phyloP scores from a whole-genome alignment of 345 rosid species.

The Gynandropsis gynandra region DNA sequence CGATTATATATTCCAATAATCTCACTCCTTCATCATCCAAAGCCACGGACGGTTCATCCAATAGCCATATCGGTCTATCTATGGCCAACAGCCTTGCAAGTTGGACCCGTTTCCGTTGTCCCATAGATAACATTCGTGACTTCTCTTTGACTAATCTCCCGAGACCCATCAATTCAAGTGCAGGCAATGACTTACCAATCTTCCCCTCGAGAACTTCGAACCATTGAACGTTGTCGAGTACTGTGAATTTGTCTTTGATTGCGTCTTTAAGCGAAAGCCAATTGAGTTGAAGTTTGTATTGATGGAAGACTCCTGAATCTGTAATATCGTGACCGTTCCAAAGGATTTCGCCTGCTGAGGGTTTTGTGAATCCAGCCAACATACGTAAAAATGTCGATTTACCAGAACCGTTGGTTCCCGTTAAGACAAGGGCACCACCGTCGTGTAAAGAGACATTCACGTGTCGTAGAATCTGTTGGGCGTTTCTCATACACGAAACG shows the following conservation, averaged over 20 bases:
- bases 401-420: conserved; percentile 72
- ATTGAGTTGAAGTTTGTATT: conserved; percentile 84
- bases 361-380: conserved; percentile 78
- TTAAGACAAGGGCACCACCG: conserved; percentile 77
- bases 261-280: conserved; percentile 89
- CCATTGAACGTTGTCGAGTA: conserved; percentile 77
- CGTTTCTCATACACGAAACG: conserved; percentile 95
- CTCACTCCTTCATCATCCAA: conserved; percentile 75
- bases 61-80: conserved; percentile 83
- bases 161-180: conserved; percentile 81
- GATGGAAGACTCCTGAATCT: conserved; percentile 68
- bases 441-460: conserved; percentile 69
- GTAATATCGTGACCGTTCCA: conserved; percentile 89
- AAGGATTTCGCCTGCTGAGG: conserved; percentile 81
- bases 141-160: conserved; percentile 70
- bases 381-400: conserved; percentile 76
- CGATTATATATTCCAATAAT: conserved; percentile 61
- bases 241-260: conserved; percentile 54
- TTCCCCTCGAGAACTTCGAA: conserved; percentile 76
- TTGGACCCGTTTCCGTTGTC: conserved; percentile 81
- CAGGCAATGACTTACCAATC: conserved; percentile 66
- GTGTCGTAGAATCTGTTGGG: conserved; percentile 66
- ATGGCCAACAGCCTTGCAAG: conserved; percentile 75
- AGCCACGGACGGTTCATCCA: conserved; percentile 86
- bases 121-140: conserved; percentile 84